These are phyloP conservation scores for Tylopilus intermedius DNA, from an alignment of 768 basidiomycete species.

Conservation along the genomic window DNA sequence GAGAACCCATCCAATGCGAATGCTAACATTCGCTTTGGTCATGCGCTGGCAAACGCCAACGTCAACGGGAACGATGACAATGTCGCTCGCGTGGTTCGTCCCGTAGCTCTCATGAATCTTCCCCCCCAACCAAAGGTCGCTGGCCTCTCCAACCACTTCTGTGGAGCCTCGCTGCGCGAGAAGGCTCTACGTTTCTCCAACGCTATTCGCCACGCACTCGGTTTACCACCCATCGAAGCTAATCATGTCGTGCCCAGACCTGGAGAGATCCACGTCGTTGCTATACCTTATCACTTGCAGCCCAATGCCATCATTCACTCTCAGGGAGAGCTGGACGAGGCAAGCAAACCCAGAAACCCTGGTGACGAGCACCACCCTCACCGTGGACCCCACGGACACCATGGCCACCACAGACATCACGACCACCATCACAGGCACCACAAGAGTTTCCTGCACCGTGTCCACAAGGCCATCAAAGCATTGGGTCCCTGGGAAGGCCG, in stretches of 20 bases:
- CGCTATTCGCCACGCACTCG: constrained; percentile 50
- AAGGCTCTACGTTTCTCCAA: constrained; percentile 53
- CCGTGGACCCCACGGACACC: constrained; percentile 15
- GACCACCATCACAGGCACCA: constrained; percentile 26
- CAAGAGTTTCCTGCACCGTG: constrained; percentile 51
- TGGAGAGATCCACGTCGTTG: constrained; percentile 29
- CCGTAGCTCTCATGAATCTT: constrained; percentile 7
- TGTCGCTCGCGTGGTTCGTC: constrained; percentile 20
- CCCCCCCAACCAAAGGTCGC: constrained; percentile 9
- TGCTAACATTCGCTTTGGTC: constrained; percentile 37
- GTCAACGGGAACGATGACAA: constrained; percentile 26
- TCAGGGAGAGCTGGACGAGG: constrained; percentile 5
- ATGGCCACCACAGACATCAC: constrained; percentile 14
- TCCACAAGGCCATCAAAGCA: constrained; percentile 60
- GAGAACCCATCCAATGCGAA: constrained; percentile 27
- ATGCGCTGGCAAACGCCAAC: constrained; percentile 32
- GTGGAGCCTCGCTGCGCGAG: constrained; percentile 36
- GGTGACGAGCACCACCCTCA: constrained; percentile 7
- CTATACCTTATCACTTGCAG: constrained; percentile 10
- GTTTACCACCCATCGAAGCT: constrained; percentile 44
- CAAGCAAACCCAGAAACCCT: constrained; percentile 9
- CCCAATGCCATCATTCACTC: neutral
- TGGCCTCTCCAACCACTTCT: constrained; percentile 26
- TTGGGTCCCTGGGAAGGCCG: constrained; percentile 83
- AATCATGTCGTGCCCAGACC: constrained; percentile 4